Percentiles rank a stretch among this genome's conserved stretches.
These are phyloP conservation scores for Pisolithus marmoratus DNA, from an alignment of 768 basidiomycete species.

Conservation along the genomic window DNA sequence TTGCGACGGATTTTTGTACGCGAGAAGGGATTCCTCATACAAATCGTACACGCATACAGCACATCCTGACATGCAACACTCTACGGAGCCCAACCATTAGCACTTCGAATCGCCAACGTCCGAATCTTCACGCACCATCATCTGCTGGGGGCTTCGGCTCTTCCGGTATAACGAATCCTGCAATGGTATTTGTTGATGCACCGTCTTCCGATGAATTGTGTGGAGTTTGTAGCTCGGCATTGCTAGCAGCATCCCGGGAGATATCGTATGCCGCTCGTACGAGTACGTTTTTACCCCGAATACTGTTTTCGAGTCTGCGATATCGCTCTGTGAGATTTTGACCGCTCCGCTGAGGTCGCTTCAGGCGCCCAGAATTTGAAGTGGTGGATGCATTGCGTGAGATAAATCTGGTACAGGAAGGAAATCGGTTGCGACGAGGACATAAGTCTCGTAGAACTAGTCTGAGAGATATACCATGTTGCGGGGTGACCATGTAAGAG, in stretches of 20 bases:
- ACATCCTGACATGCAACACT: slow-evolving; percentile 95
- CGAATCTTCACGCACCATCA: slow-evolving; percentile 46
- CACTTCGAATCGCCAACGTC: not conserved
- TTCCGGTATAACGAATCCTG: slow-evolving; percentile 42
- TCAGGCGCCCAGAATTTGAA: not conserved
- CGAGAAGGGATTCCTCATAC: slow-evolving; percentile 66
- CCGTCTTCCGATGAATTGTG: not conserved
- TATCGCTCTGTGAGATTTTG: slow-evolving; percentile 58
- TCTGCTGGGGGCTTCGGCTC: slow-evolving; percentile 56
- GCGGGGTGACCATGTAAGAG: too few species aligned
- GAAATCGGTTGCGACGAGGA: too few species aligned
- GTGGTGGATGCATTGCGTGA: too few species aligned
- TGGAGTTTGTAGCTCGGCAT: not conserved
- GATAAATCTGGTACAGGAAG: too few species aligned
- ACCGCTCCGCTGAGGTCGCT: slow-evolving; percentile 32
- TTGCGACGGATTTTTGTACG: slow-evolving; percentile 51
- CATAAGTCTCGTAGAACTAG: too few species aligned
- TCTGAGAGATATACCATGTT: too few species aligned
- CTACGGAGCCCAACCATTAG: slow-evolving; percentile 31
- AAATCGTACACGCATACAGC: slow-evolving; percentile 89
- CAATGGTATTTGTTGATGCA: slow-evolving; percentile 10
- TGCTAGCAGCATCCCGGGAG: slow-evolving; percentile 7
- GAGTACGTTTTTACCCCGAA: slow-evolving; percentile 40
- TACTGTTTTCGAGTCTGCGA: slow-evolving; percentile 46
- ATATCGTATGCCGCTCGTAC: slow-evolving; percentile 25